Evolutionary conservation across 2,329 filamentous ascomycete species (phyloP), one percentile per base, ranked within the genome.

Genomic region (Chalaropsis ovoidea): DNA sequence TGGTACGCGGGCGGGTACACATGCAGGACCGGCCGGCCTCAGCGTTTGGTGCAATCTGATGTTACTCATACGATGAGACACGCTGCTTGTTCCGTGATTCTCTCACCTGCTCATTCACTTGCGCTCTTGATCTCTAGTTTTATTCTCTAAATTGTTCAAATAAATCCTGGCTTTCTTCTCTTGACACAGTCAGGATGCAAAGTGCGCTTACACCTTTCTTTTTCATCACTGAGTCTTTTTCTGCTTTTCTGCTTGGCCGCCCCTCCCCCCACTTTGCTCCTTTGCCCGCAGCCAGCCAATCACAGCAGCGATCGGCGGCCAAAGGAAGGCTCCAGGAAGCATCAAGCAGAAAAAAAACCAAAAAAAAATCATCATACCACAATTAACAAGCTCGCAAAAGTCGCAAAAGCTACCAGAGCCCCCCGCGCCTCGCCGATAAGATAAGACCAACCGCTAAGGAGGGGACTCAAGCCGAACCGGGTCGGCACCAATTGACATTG

Each of bases 141-240:
- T 27, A 52, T 24, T 15, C 19, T 52, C 24, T 5, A 52, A 49
- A 27, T 24, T 27, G 47, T 10, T 24, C 13, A 5, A 52, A 22
- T 27, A 52, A 52, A 22, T 52, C 4, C 47, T 24, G 4, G 11
- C 22, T 52, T 52, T 52, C 27, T 52, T 52, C 13, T n/a, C 31
- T 35, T 49, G 24, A 58, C 54, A 58, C 54, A 42, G 35, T 43
- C 13, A 47, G 31, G 61, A 60, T 54, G 42, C 42, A 64, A 67
- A 64, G 43, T 64, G 61, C 65, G 65, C 65, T 67, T 67, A 67
- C 65, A 67, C 61, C 65, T 64, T 67, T 67, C 63, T 64, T 60
- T 63, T 61, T 39, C 31, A 19, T 52, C 45, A 24, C 49, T 56
- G 17, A 41, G 47, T 62, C 49, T 61, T 58, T 60, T 45, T 45